phyloP scores from a whole-genome alignment of 352 stramenopile genomes.

The Globisporangium echinulatum region DNA sequence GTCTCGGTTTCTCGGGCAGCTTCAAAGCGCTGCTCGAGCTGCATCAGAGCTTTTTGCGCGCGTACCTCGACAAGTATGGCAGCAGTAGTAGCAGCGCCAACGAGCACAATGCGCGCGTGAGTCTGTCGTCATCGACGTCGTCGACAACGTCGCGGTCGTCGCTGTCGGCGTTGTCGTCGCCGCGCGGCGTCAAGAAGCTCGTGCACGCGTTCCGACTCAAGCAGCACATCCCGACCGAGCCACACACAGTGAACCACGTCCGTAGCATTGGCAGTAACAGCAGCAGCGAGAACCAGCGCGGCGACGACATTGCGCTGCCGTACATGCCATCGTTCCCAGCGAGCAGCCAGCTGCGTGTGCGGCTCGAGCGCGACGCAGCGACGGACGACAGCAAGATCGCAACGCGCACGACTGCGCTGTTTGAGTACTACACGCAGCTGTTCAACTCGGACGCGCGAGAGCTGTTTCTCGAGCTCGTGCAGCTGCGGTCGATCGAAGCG shows the following conservation, averaged over 20 bases:
- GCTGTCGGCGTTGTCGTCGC: slow-evolving; percentile 22
- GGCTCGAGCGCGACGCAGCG: slow-evolving; percentile 33
- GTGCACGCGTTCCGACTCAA: slow-evolving; percentile 23
- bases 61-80: slow-evolving; percentile 34
- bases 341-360: slow-evolving; percentile 39
- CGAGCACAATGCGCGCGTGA: slow-evolving; percentile 23
- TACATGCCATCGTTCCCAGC: slow-evolving; percentile 36
- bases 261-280: not conserved
- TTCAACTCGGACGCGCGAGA: slow-evolving; percentile 60
- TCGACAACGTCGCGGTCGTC: slow-evolving; percentile 37
- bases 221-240: slow-evolving; percentile 12
- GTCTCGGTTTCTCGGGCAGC: slow-evolving; percentile 53
- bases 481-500: slow-evolving; percentile 18
- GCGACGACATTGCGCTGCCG: slow-evolving; percentile 12
- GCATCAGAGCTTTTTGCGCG: slow-evolving; percentile 34
- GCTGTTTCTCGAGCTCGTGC: slow-evolving; percentile 45
- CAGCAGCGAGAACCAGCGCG: not conserved
- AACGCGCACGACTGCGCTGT: slow-evolving; percentile 32
- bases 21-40: slow-evolving; percentile 54
- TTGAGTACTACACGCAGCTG: slow-evolving; percentile 59
- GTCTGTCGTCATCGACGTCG: slow-evolving; percentile 32
- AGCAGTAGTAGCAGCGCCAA: not conserved
- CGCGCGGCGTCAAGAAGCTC: slow-evolving; percentile 18
- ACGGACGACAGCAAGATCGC: slow-evolving; percentile 53
- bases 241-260: slow-evolving; percentile 9